Conservation (phyloP, 2,329 filamentous ascomycete genomes). For the Ceratocystis colombiana region DNA sequence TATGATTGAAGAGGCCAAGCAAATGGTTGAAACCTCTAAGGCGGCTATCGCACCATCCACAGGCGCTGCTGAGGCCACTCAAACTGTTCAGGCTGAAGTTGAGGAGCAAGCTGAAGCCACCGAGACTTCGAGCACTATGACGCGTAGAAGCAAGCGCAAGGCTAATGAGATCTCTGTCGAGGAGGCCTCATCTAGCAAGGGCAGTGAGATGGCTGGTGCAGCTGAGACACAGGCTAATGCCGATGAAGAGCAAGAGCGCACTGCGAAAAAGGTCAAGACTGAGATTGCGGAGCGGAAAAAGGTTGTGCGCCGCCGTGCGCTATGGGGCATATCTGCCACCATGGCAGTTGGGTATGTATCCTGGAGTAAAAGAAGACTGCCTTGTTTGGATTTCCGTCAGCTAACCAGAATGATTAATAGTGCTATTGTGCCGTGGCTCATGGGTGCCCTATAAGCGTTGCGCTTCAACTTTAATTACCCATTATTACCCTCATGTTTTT, state of each 20-base stretch:
- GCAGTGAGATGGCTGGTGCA: conserved; percentile 16
- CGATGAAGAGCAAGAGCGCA: conserved; percentile 38
- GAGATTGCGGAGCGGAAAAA: conserved; percentile 76
- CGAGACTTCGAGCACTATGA: conserved; percentile 33
- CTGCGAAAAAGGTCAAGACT: conserved; percentile 68
- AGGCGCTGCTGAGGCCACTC: conserved; percentile 30
- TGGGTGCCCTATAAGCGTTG: conserved; percentile 39
- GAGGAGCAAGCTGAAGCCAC: conserved; percentile 36
- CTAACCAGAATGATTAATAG: conserved; percentile 28
- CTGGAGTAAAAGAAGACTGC: no score
- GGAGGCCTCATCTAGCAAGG: conserved; percentile 35
- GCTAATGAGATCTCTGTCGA: conserved; percentile 61
- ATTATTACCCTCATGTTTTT: conserved; percentile 16
- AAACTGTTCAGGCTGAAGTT: conserved; percentile 30
- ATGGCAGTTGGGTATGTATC: conserved; percentile 77
- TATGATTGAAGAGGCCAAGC: conserved; percentile 77
- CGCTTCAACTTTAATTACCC: conserved; percentile 9
- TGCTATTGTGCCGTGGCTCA: conserved; percentile 44
- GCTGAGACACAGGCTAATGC: conserved; percentile 35
- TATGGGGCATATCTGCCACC: conserved; percentile 77
- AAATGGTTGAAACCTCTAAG: conserved; percentile 68
- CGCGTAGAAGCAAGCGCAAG: conserved; percentile 60
- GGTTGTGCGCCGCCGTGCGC: conserved; percentile 72
- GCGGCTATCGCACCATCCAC: conserved; percentile 32
- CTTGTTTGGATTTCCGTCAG: no score